Evolutionary conservation across 257 asterid genomes (phyloP).

Genomic region (Plantago elongata): DNA sequence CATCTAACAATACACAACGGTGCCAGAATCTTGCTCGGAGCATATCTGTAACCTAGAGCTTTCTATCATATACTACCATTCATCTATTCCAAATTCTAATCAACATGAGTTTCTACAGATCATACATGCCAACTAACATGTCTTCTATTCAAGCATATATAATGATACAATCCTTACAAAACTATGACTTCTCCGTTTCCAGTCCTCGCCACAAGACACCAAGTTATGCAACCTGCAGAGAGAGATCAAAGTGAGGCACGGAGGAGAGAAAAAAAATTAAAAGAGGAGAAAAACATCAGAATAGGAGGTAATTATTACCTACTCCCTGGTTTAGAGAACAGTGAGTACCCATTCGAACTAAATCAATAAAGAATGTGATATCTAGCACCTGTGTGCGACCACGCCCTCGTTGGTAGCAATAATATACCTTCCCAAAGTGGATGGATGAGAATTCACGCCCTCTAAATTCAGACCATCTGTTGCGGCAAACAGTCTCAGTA

Average conservation of each 20-base stretch:
- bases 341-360: not conserved
- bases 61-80: too few relatives aligned
- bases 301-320: too few relatives aligned
- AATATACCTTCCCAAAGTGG: not conserved
- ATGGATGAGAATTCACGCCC: not conserved
- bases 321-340: not conserved
- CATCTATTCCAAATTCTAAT: too few relatives aligned
- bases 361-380: not conserved
- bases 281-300: too few relatives aligned
- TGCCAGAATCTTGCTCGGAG: not conserved
- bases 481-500: constrained; percentile 1
- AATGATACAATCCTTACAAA: constrained; percentile 11
- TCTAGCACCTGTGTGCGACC: not conserved
- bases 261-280: too few relatives aligned
- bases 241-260: not conserved
- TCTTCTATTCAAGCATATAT: constrained; percentile 3
- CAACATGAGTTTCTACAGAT: not conserved
- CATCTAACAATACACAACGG: too few relatives aligned
- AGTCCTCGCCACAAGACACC: not conserved
- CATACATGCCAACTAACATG: not conserved
- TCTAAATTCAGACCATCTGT: not conserved
- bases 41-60: constrained; percentile 1
- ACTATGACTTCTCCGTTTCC: not conserved
- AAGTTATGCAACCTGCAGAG: constrained; percentile 10
- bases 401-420: not conserved